Base-by-base conservation (phyloP, 2,329 filamentous ascomycete genomes). In the Venturia effusa region DNA sequence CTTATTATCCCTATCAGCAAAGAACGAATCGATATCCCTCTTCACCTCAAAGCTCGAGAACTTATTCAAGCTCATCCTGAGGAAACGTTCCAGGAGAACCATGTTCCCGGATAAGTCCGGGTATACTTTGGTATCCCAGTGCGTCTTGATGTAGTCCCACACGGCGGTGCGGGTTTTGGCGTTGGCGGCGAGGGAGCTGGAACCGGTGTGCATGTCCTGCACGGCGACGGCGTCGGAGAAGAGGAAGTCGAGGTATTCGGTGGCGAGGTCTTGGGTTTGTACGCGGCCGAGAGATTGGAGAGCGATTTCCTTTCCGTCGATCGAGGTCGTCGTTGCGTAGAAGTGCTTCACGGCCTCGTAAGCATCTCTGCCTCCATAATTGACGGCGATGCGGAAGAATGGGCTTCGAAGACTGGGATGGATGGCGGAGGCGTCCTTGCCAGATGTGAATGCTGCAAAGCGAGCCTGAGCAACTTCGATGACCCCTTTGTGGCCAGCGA, bases 261-360 rank as follows among this genome's bases (percentile, higher is more conserved):
- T 78, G 55, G 95, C 85, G 37, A 97, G 79, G 11, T 85, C 83
- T 0, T 79, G 73, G 64, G 90, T 84, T 69, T 88, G 87, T 24
- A 89, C 86, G 45, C 86, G 84, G 40, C 92, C 91, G 55, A 99
- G 82, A 4, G 89, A 85, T 43, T 83, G 80, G 3, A 97, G 83
- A 68, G 86, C 88, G 67, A 96, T 89, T 69, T 96, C 92, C 76
- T 92, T 95, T 70, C 92, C 92, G 70, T 97, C 94, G 43, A 97
- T 87, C 8, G 92, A 90, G 62, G 88, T 88, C 15, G 91, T 94
- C 61, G 81, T 86, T 67, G 85, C 82, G 82, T 90, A 97, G 74
- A 97, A 92, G 63, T 90, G 85, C 79, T 93, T 91, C 63, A 99
- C 82, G 8, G 87, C 83, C 34, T 88, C 82, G 68, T 85, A 88